phyloP scores from a whole-genome alignment of 75 land plant species.

The Picea sitchensis region DNA sequence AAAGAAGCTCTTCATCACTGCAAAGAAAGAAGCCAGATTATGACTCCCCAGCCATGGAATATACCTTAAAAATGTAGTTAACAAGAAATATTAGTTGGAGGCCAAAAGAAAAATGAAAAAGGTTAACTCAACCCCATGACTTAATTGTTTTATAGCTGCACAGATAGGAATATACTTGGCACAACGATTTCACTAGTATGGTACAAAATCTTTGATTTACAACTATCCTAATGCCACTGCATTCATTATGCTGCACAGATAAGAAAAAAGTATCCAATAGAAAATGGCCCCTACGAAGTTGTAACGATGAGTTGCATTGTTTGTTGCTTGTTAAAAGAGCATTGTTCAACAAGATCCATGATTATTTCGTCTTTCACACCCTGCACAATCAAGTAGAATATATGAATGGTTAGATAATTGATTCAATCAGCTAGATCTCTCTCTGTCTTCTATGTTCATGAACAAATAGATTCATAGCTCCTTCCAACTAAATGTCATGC shows the following conservation, averaged over 20 bases:
- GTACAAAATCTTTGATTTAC: background rate
- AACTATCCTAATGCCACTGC: background rate
- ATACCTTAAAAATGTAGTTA: background rate
- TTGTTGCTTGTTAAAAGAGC: conserved; percentile 42
- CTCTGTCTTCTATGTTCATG: background rate
- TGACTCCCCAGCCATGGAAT: background rate
- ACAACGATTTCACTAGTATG: too few species aligned
- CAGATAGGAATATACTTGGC: too few species aligned
- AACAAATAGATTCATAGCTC: background rate
- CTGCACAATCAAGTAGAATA: conserved; percentile 13
- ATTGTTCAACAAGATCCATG: conserved; percentile 56
- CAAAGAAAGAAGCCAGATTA: background rate
- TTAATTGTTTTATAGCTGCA: background rate
- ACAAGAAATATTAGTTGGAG: too few species aligned
- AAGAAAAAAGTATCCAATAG: background rate
- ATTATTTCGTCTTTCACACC: conserved; percentile 49
- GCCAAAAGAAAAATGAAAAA: background rate
- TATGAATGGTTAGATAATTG: background rate
- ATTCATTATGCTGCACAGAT: background rate
- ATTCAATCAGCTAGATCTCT: background rate
- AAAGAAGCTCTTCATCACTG: conserved; percentile 44
- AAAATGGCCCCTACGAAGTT: conserved; percentile 32
- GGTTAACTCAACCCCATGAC: background rate
- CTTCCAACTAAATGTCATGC: background rate
- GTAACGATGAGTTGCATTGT: conserved; percentile 46